Evolutionary conservation across 1,139 yeast species (phyloP).

Genomic region (Magnusiomyces paraingens): DNA sequence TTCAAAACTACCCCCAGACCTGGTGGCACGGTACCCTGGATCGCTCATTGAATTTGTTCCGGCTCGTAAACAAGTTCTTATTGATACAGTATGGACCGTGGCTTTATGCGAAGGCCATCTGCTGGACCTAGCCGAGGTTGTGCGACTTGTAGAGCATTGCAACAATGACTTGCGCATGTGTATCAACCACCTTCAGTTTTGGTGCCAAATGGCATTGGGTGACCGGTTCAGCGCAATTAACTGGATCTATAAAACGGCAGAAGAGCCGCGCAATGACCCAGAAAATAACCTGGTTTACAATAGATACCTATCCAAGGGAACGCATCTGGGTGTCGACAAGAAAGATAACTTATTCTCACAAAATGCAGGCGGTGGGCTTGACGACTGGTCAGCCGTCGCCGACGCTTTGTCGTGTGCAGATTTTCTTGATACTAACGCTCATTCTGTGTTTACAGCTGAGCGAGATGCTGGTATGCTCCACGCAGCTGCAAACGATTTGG

Average conservation of each 20-base stretch:
- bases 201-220: constrained; percentile 42
- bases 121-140: constrained; percentile 35
- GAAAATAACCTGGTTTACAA: background rate
- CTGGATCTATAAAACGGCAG: constrained; percentile 6
- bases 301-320: background rate
- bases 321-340: background rate
- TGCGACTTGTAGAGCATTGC: constrained; percentile 33
- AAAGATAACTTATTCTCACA: background rate
- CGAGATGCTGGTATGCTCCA: background rate
- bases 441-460: background rate
- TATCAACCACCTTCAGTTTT: constrained; percentile 50
- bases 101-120: constrained; percentile 36
- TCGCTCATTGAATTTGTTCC: constrained; percentile 31
- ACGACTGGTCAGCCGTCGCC: background rate
- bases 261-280: background rate
- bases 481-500: background rate
- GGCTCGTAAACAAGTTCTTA: constrained; percentile 22
- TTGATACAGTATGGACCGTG: constrained; percentile 34
- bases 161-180: constrained; percentile 50
- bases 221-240: constrained; percentile 14
- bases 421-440: background rate
- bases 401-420: constrained; percentile 7
- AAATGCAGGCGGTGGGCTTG: constrained; percentile 1
- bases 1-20: constrained; percentile 17
- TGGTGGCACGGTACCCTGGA: constrained; percentile 8